Conservation (phyloP, 768 basidiomycete genomes). For the Amanita jacksonii region DNA sequence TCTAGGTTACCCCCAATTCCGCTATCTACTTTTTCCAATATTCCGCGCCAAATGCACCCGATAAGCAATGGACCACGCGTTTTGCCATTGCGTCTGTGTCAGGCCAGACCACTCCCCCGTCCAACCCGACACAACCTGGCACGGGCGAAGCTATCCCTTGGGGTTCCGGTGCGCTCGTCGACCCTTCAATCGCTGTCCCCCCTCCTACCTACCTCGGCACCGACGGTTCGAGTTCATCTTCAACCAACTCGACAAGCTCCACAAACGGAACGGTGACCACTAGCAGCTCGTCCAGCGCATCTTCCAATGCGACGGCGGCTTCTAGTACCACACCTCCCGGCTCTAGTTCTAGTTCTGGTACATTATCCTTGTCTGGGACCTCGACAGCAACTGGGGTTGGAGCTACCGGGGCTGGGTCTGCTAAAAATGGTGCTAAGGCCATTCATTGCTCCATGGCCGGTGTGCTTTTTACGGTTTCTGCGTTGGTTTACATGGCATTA, state of each 20-base stretch:
- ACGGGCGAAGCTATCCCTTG: constrained; percentile 48
- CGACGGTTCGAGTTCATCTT: not conserved
- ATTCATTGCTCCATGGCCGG: not conserved
- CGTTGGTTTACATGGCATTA: not conserved
- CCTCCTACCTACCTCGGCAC: constrained; percentile 22
- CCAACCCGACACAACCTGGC: constrained; percentile 43
- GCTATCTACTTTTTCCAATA: constrained; percentile 81
- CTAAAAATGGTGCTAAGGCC: not conserved
- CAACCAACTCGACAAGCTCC: constrained; percentile 6
- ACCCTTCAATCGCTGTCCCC: constrained; percentile 29
- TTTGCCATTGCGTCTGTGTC: constrained; percentile 56
- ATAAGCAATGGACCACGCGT: constrained; percentile 61
- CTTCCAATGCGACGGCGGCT: not conserved
- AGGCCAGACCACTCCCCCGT: constrained; percentile 36
- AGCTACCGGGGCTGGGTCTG: not conserved
- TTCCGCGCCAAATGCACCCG: constrained; percentile 30
- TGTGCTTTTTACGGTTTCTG: not conserved
- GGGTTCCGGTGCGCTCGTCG: constrained; percentile 53
- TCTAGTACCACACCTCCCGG: not conserved
- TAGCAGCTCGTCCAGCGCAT: not conserved
- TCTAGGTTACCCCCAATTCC: constrained; percentile 52
- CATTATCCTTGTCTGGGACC: too few species aligned
- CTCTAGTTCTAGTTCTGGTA: too few species aligned
- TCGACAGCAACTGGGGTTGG: not conserved
- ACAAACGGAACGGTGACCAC: too few species aligned